A percentile compares a stretch with the other conserved stretches of the same genome.
Conservation (phyloP, 2,329 filamentous ascomycete species). For the Clonostachys byssicola region DNA sequence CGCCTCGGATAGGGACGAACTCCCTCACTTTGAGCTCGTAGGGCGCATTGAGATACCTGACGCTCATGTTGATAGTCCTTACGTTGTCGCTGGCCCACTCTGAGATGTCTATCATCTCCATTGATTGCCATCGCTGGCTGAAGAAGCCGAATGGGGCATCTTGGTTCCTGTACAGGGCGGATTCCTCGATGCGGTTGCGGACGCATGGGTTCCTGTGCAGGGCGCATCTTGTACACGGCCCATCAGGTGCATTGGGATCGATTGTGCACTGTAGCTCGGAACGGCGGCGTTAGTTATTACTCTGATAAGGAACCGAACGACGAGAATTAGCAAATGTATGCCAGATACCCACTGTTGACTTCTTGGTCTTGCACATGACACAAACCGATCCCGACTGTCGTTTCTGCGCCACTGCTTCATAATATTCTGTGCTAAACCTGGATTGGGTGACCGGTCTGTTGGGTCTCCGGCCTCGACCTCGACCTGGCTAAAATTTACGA, state of each 20-base stretch:
- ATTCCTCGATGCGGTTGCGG: neutral
- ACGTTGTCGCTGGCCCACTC: conserved; percentile 4
- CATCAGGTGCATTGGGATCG: neutral
- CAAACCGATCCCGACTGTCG: no score
- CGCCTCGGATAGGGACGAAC: neutral
- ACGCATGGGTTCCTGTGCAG: neutral
- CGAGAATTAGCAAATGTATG: no score
- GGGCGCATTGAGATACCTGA: neutral
- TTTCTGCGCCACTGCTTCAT: no score
- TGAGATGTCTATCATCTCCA: conserved; percentile 6
- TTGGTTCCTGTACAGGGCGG: neutral
- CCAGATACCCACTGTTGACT: no score
- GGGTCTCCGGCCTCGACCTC: no score
- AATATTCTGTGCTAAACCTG: no score
- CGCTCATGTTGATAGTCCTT: neutral
- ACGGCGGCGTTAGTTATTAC: no score
- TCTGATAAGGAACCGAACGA: no score
- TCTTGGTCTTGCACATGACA: no score
- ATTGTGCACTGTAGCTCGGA: neutral
- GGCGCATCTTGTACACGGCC: neutral
- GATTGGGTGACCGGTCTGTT: no score
- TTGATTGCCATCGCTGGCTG: conserved; percentile 4
- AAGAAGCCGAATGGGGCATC: conserved; percentile 2
- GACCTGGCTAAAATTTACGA: no score
- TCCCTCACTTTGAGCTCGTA: neutral